Percentiles rank a stretch among this genome's conserved stretches.
Evolutionary conservation across 2,329 filamentous ascomycete species (phyloP).

Genomic region (Pestalotiopsis sp.): DNA sequence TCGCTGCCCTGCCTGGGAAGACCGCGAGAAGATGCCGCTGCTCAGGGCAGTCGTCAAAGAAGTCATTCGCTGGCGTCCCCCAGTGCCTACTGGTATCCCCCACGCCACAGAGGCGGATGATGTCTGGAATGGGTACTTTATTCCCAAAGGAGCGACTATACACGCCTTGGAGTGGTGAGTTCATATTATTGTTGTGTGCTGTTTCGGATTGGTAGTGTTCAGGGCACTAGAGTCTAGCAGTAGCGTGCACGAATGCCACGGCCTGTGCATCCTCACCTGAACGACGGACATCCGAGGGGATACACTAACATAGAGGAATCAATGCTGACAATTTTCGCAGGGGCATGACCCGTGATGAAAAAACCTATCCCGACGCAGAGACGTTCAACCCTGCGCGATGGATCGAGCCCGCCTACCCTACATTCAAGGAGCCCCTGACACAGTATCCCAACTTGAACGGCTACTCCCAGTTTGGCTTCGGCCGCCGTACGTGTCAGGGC

Average conservation of each 20-base stretch:
- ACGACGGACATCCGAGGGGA: constrained; percentile 3
- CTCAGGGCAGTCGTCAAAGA: constrained; percentile 52
- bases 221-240: neutral
- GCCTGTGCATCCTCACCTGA: neutral
- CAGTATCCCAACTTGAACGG: constrained; percentile 39
- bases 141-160: constrained; percentile 51
- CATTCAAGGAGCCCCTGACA: constrained; percentile 39
- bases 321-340: constrained; percentile 26
- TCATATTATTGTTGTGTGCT: neutral
- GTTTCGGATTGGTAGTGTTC: neutral
- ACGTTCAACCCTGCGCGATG: constrained; percentile 40
- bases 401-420: constrained; percentile 36
- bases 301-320: neutral
- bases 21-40: constrained; percentile 45
- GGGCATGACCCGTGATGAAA: constrained; percentile 46
- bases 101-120: constrained; percentile 52
- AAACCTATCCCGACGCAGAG: constrained; percentile 37
- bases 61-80: constrained; percentile 53
- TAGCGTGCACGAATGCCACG: neutral
- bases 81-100: constrained; percentile 53
- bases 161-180: constrained; percentile 53
- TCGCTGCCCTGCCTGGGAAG: constrained; percentile 46
- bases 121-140: constrained; percentile 48
- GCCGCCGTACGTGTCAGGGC: constrained; percentile 48
- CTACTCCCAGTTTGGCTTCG: constrained; percentile 52